A percentile compares a stretch with the other conserved stretches of the same genome.
These are phyloP conservation scores for Kalmanozyma brasiliensis DNA, from an alignment of 1,284 basidiomycete genomes.

Conservation along the genomic window DNA sequence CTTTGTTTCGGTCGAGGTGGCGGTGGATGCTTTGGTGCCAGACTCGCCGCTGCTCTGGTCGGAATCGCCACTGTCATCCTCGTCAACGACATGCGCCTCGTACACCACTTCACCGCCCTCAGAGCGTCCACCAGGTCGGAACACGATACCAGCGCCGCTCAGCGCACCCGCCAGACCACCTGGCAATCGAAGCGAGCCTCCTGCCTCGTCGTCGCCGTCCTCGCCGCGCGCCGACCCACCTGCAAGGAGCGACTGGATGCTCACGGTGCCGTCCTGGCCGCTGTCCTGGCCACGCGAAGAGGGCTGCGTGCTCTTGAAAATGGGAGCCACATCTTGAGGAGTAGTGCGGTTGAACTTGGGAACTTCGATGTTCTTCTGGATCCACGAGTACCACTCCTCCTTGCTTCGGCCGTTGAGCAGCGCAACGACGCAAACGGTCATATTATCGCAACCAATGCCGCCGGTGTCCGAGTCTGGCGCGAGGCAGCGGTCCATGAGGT, in stretches of 20 bases:
- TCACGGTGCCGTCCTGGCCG: slow-evolving; percentile 44
- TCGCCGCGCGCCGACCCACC: slow-evolving; percentile 58
- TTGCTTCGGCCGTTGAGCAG: slow-evolving; percentile 85
- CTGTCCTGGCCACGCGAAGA: slow-evolving; percentile 23
- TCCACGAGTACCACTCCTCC: slow-evolving; percentile 93
- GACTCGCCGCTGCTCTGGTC: slow-evolving; percentile 31
- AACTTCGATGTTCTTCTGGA: slow-evolving; percentile 81
- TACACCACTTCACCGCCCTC: slow-evolving; percentile 59
- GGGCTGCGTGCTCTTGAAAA: slow-evolving; percentile 72
- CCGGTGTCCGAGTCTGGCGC: slow-evolving; percentile 92
- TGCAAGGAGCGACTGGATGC: slow-evolving; percentile 62
- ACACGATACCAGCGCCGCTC: slow-evolving; percentile 61
- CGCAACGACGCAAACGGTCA: slow-evolving; percentile 94
- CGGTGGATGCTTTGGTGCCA: slow-evolving; percentile 4
- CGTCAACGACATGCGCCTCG: slow-evolving; percentile 61
- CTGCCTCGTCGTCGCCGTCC: slow-evolving; percentile 47
- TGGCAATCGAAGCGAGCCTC: slow-evolving; percentile 40
- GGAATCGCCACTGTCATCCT: slow-evolving; percentile 53
- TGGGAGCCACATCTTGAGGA: slow-evolving; percentile 70
- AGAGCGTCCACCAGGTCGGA: slow-evolving; percentile 56
- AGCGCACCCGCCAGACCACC: slow-evolving; percentile 57
- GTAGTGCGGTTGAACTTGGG: slow-evolving; percentile 78
- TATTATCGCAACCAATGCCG: slow-evolving; percentile 98
- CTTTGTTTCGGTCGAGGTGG: slow-evolving; percentile 3
- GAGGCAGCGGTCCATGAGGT: slow-evolving; percentile 91